phyloP scores from a whole-genome alignment of 2,329 filamentous ascomycete genomes.

The Alternaria tenuissima region DNA sequence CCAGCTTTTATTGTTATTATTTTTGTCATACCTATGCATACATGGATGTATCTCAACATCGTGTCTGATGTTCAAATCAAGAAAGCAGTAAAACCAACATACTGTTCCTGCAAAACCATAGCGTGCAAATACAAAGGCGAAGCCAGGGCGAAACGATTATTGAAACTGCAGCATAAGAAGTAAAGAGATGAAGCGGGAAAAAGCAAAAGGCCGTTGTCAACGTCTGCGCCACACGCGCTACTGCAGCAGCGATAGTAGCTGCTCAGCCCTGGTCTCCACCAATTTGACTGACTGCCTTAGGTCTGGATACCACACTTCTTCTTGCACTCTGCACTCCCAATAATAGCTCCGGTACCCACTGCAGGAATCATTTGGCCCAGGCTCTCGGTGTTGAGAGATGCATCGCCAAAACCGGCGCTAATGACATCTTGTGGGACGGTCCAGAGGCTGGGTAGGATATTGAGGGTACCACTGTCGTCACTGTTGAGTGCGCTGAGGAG shows the following conservation, averaged over 20 bases:
- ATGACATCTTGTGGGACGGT: slow-evolving; percentile 53
- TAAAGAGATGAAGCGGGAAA: neutral
- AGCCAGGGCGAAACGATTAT: neutral
- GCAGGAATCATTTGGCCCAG: slow-evolving; percentile 45
- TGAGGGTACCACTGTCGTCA: slow-evolving; percentile 61
- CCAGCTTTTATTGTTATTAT: neutral
- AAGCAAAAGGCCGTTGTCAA: neutral
- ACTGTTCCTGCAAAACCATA: neutral
- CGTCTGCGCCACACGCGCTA: slow-evolving; percentile 1
- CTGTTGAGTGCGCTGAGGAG: slow-evolving; percentile 60
- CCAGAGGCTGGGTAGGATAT: slow-evolving; percentile 57
- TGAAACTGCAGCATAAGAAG: neutral
- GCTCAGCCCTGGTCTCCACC: neutral
- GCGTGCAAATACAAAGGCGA: neutral
- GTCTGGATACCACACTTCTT: slow-evolving; percentile 42
- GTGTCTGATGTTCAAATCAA: neutral
- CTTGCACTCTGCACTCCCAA: slow-evolving; percentile 53
- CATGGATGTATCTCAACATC: slow-evolving; percentile 2
- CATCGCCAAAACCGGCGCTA: slow-evolving; percentile 54
- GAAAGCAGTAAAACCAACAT: neutral
- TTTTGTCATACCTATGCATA: neutral
- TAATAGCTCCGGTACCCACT: slow-evolving; percentile 55
- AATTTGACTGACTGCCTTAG: neutral
- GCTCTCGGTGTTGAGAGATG: slow-evolving; percentile 41
- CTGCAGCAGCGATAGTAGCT: neutral